Conservation (phyloP, 208 protist species). For the Trypanosoma melophagium region DNA sequence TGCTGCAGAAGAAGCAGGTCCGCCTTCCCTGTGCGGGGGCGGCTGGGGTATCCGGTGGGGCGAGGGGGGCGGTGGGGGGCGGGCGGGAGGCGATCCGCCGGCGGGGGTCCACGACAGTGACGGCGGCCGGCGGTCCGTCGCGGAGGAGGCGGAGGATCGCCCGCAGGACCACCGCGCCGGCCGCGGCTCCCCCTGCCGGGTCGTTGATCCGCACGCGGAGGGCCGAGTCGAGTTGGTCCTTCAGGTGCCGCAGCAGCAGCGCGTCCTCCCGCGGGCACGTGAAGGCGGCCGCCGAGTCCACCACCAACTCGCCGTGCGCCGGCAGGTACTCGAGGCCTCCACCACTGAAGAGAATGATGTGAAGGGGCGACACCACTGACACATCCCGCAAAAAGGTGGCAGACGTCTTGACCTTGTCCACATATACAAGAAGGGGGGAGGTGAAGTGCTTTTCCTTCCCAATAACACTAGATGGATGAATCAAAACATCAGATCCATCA, state of each 20-base stretch:
- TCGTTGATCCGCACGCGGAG: slow-evolving; percentile 88
- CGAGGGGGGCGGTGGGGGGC: slow-evolving; percentile 47
- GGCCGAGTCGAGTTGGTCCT: slow-evolving; percentile 83
- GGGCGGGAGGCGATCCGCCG: no score
- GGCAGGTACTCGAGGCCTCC: slow-evolving; percentile 74
- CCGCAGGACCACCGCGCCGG: slow-evolving; percentile 78
- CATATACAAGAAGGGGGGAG: slow-evolving; percentile 89
- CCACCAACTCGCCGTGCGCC: slow-evolving; percentile 80
- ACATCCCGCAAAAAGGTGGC: slow-evolving; percentile 90
- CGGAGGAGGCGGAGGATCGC: slow-evolving; percentile 83
- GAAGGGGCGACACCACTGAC: slow-evolving; percentile 87
- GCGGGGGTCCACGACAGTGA: no score
- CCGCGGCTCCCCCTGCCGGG: slow-evolving; percentile 68
- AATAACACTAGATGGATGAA: slow-evolving; percentile 93
- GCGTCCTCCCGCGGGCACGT: slow-evolving; percentile 80
- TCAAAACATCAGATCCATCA: slow-evolving; percentile 77
- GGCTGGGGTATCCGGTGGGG: slow-evolving; percentile 20
- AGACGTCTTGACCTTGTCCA: slow-evolving; percentile 94
- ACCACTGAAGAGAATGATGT: slow-evolving; percentile 93
- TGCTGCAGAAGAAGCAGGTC: slow-evolving; percentile 77
- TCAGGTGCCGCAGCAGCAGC: slow-evolving; percentile 76
- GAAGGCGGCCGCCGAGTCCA: slow-evolving; percentile 81
- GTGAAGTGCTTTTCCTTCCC: slow-evolving; percentile 60
- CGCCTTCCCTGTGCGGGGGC: slow-evolving; percentile 32
- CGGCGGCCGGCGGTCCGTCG: no score